phyloP scores from a whole-genome alignment of 2,329 filamentous ascomycete species.

The Rosellinia necatrix region DNA sequence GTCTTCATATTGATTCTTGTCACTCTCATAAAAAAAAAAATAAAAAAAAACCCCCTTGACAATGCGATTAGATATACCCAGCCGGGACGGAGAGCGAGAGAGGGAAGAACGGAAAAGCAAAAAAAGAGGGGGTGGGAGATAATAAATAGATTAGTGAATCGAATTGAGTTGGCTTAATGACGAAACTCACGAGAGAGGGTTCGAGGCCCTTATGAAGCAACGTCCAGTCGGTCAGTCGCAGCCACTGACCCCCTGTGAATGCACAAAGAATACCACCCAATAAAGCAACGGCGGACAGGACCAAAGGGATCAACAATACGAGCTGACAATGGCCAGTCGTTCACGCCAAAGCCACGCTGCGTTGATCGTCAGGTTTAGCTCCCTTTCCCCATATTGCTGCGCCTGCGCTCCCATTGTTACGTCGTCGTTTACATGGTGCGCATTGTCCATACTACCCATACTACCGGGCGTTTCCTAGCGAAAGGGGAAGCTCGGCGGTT shows the following conservation, averaged over 20 bases:
- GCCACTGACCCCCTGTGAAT: not conserved
- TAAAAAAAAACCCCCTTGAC: no score
- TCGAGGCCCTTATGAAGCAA: conserved; percentile 19
- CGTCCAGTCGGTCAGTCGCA: conserved; percentile 1
- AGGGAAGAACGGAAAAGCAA: not conserved
- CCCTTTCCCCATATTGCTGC: conserved; percentile 5
- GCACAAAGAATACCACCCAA: conserved; percentile 1
- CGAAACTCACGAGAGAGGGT: not conserved
- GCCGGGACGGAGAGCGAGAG: not conserved
- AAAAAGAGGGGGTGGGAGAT: not conserved
- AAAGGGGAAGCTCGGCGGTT: conserved; percentile 30
- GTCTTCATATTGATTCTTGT: conserved; percentile 29
- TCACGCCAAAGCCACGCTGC: conserved; percentile 5
- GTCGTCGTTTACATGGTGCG: not conserved
- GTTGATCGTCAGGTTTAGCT: conserved; percentile 13
- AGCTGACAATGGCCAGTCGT: conserved; percentile 17
- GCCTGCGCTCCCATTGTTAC: not conserved
- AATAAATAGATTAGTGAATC: not conserved
- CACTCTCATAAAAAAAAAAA: not conserved
- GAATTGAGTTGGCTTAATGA: not conserved
- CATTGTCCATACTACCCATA: not conserved
- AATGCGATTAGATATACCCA: conserved; percentile 1
- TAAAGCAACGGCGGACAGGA: conserved; percentile 9
- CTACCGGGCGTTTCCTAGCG: not conserved
- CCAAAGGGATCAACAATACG: conserved; percentile 14